These are phyloP conservation scores for Tulasnella sp. DNA, from an alignment of 768 basidiomycete genomes.

Conservation along the genomic window DNA sequence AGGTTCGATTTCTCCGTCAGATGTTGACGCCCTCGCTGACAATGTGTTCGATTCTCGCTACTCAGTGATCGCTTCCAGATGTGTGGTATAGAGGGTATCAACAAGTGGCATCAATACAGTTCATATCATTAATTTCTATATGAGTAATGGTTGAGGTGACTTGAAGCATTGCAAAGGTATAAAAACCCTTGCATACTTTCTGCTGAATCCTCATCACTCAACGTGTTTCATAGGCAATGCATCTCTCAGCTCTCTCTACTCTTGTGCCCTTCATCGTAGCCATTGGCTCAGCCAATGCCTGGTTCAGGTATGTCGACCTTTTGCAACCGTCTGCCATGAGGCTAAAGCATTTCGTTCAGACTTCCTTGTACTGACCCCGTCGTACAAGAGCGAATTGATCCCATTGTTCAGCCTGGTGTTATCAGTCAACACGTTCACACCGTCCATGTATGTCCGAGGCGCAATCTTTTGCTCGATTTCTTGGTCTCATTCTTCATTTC, in stretches of 20 bases:
- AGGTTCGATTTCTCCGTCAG: too few species aligned
- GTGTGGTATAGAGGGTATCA: too few species aligned
- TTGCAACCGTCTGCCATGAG: background rate
- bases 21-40: too few species aligned
- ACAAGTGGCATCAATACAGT: too few species aligned
- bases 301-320: slow-evolving; percentile 4
- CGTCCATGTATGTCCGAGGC: slow-evolving; percentile 2
- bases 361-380: slow-evolving; percentile 5
- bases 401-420: slow-evolving; percentile 7
- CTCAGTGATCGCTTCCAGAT: too few species aligned
- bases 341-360: background rate
- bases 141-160: too few species aligned
- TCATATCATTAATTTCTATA: too few species aligned
- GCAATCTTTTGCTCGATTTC: background rate
- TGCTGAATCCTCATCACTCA: too few species aligned
- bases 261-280: slow-evolving; percentile 1
- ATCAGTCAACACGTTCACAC: slow-evolving; percentile 12
- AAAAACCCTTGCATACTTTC: too few species aligned
- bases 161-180: too few species aligned
- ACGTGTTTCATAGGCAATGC: background rate
- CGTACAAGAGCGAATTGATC: slow-evolving; percentile 14
- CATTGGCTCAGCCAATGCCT: slow-evolving; percentile 7
- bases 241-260: background rate
- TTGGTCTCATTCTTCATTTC: background rate
- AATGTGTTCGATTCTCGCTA: too few species aligned